phyloP scores from a whole-genome alignment of 2,329 filamentous ascomycete genomes.

The Monosporascus sp. region DNA sequence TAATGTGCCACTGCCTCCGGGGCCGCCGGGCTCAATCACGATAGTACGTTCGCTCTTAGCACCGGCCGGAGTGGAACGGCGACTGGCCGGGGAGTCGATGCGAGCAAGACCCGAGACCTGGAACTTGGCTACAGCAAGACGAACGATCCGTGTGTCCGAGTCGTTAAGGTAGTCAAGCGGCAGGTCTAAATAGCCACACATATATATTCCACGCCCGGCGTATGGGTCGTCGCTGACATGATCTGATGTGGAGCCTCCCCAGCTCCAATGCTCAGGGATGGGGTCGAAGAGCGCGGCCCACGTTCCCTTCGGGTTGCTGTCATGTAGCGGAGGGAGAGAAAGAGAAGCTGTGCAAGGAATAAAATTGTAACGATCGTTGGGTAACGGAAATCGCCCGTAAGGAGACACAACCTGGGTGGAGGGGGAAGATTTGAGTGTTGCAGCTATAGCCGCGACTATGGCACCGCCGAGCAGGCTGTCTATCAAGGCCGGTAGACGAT shows the following conservation, averaged over 20 bases:
- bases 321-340: constrained; percentile 35
- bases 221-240: constrained; percentile 24
- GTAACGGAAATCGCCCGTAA: constrained; percentile 35
- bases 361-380: constrained; percentile 41
- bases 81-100: background rate
- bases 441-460: too few species aligned
- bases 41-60: constrained; percentile 42
- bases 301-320: constrained; percentile 28
- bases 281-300: constrained; percentile 40
- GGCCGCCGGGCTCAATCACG: constrained; percentile 46
- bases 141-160: constrained; percentile 36
- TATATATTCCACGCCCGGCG: constrained; percentile 37
- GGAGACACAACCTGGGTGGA: constrained; percentile 8
- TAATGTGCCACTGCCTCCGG: constrained; percentile 41
- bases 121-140: constrained; percentile 44
- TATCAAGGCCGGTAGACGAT: too few species aligned
- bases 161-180: constrained; percentile 43
- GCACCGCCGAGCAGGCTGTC: too few species aligned
- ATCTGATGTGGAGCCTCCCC: constrained; percentile 27
- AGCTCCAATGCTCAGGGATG: constrained; percentile 40
- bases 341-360: constrained; percentile 40
- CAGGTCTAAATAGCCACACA: constrained; percentile 44
- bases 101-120: constrained; percentile 41
- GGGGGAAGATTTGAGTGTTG: too few species aligned
- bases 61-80: constrained; percentile 12